These are phyloP conservation scores for Sporothrix luriei DNA, from an alignment of 2,329 filamentous ascomycete genomes.

Conservation along the genomic window DNA sequence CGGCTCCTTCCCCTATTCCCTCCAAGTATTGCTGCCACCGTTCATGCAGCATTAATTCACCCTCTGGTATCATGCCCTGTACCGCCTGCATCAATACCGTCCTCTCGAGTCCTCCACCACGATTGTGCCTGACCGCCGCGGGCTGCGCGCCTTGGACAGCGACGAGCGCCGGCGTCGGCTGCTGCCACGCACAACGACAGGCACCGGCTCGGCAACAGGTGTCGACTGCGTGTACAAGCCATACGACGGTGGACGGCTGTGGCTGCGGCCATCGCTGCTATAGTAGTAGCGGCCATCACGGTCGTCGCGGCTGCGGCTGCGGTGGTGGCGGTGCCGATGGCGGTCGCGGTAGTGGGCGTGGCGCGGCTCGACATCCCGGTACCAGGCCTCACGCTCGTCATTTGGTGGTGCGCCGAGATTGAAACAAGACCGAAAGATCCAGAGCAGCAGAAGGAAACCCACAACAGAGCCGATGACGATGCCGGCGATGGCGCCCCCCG, in stretches of 20 bases:
- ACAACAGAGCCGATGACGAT: constrained; percentile 54
- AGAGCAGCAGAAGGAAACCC: constrained; percentile 51
- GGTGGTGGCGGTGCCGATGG: neutral
- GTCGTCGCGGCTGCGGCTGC: neutral
- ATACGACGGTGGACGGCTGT: constrained; percentile 12
- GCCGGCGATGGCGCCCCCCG: constrained; percentile 55
- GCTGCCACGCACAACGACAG: constrained; percentile 28
- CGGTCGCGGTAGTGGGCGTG: neutral
- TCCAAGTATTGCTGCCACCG: no score
- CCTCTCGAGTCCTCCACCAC: constrained; percentile 26
- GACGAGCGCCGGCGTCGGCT: constrained; percentile 12
- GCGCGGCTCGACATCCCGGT: constrained; percentile 27
- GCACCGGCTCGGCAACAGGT: constrained; percentile 23
- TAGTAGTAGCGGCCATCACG: constrained; percentile 17
- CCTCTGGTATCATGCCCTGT: no score
- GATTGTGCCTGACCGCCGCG: constrained; percentile 23
- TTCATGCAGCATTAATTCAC: no score
- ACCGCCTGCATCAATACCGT: neutral
- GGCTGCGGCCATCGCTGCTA: constrained; percentile 4
- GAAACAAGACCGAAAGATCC: constrained; percentile 52
- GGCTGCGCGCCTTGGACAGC: constrained; percentile 22
- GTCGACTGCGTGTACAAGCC: constrained; percentile 23
- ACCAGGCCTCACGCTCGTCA: constrained; percentile 30
- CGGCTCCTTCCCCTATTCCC: neutral
- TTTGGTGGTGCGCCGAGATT: constrained; percentile 46